Percentiles rank a stretch among this genome's conserved stretches.
These are phyloP conservation scores for Chlorophyllum brunneum DNA, from an alignment of 768 basidiomycete genomes.

Conservation along the genomic window DNA sequence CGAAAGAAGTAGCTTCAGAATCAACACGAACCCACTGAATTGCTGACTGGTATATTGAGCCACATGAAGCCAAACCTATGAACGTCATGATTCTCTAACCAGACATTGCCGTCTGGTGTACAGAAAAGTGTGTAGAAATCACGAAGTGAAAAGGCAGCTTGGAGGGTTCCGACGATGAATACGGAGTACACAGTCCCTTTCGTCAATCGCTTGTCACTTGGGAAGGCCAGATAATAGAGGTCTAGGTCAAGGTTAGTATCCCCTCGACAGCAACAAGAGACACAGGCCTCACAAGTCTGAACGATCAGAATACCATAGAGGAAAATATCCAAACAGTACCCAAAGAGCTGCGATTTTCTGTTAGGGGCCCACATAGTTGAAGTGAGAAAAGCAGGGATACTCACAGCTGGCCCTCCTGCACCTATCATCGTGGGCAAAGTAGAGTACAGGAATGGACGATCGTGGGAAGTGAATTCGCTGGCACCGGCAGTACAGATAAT, in stretches of 20 bases:
- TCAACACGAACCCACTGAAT: neutral
- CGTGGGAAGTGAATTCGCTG: too few species aligned
- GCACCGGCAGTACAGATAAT: too few species aligned
- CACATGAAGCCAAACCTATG: conserved; percentile 3
- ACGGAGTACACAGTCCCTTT: neutral
- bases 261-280: too few species aligned
- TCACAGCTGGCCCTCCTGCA: neutral
- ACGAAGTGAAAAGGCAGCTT: neutral
- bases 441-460: too few species aligned
- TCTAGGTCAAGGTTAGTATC: neutral
- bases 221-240: conserved; percentile 5
- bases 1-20: neutral
- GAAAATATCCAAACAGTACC: conserved; percentile 1
- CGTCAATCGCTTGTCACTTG: neutral
- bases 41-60: neutral
- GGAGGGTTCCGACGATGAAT: neutral
- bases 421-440: too few species aligned
- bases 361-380: neutral
- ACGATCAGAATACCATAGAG: conserved; percentile 6
- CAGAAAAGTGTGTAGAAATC: conserved; percentile 9
- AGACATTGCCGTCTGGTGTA: neutral
- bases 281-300: conserved; percentile 4
- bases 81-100: neutral
- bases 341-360: conserved; percentile 7
- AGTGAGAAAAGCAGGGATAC: neutral